Evolutionary conservation across 768 basidiomycete species (phyloP).

Genomic region (Rhodocollybia butyracea): DNA sequence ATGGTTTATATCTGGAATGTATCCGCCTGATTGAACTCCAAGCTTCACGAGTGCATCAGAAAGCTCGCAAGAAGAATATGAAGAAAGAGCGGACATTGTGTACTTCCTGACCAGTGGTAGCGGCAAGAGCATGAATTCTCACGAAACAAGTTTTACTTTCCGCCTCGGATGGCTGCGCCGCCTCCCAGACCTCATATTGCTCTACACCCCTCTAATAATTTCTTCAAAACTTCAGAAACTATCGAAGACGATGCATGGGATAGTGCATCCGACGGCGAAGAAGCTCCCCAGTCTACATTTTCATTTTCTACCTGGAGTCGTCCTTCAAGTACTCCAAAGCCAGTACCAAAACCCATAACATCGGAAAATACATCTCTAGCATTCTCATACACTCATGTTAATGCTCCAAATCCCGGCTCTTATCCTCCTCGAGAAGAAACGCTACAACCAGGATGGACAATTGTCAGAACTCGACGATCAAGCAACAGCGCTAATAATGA

Average conservation of each 20-base stretch:
- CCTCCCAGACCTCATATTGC: slow-evolving; percentile 74
- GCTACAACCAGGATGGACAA: slow-evolving; percentile 64
- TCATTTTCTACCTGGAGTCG: slow-evolving; percentile 46
- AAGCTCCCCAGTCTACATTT: slow-evolving; percentile 51
- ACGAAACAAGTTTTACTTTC: not conserved
- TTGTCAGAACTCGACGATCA: slow-evolving; percentile 45
- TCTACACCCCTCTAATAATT: slow-evolving; percentile 50
- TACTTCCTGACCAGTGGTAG: not conserved
- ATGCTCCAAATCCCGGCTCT: slow-evolving; percentile 70
- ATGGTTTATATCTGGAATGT: slow-evolving; percentile 76
- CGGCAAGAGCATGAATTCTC: not conserved
- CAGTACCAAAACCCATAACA: slow-evolving; percentile 48
- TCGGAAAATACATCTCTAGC: slow-evolving; percentile 57
- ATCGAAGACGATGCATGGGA: slow-evolving; percentile 90
- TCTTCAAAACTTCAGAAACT: slow-evolving; percentile 53
- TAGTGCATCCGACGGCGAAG: slow-evolving; percentile 76
- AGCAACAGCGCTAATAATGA: slow-evolving; percentile 8
- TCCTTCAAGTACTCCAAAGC: slow-evolving; percentile 44
- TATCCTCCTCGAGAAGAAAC: slow-evolving; percentile 56
- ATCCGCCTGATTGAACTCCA: slow-evolving; percentile 65
- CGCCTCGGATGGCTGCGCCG: slow-evolving; percentile 46
- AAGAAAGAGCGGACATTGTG: slow-evolving; percentile 2
- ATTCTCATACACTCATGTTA: slow-evolving; percentile 80
- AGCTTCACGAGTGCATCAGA: slow-evolving; percentile 59
- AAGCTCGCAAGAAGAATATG: slow-evolving; percentile 2